Evolutionary conservation across 2,329 filamentous ascomycete genomes (phyloP).

Genomic region (Penicillium digitatum): DNA sequence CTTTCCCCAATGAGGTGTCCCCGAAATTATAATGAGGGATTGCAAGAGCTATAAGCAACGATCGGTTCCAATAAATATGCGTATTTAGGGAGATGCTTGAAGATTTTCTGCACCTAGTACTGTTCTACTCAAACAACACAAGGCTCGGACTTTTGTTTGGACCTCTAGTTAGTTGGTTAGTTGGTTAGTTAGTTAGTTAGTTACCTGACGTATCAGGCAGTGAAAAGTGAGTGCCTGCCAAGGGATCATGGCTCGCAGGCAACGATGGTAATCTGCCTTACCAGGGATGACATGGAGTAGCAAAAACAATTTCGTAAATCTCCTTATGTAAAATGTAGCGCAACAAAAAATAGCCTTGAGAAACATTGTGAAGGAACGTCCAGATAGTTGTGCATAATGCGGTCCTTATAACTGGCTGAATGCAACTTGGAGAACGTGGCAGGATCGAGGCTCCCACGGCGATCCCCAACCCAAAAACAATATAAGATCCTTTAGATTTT

Average conservation of each 20-base stretch:
- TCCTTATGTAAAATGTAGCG: background rate
- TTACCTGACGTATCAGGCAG: background rate
- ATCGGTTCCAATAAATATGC: background rate
- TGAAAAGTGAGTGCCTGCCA: background rate
- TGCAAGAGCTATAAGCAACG: background rate
- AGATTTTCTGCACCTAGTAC: background rate
- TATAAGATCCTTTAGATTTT: background rate
- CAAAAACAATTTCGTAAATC: too few relatives aligned
- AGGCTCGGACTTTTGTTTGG: background rate
- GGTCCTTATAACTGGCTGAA: slow-evolving; percentile 1
- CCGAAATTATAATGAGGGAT: background rate
- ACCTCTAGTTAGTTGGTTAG: too few relatives aligned
- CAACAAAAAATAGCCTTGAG: background rate
- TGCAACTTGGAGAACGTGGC: background rate
- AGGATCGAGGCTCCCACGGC: background rate
- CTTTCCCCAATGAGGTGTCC: background rate
- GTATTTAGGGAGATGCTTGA: background rate
- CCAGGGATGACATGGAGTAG: too few relatives aligned
- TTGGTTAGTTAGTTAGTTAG: too few relatives aligned
- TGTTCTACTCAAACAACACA: background rate
- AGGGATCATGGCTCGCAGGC: background rate
- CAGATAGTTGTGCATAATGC: background rate
- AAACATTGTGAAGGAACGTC: background rate
- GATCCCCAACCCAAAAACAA: background rate
- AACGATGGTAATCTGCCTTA: background rate